These are phyloP conservation scores for Trypanosoma lewisi DNA, from an alignment of 208 protist genomes.

Conservation along the genomic window DNA sequence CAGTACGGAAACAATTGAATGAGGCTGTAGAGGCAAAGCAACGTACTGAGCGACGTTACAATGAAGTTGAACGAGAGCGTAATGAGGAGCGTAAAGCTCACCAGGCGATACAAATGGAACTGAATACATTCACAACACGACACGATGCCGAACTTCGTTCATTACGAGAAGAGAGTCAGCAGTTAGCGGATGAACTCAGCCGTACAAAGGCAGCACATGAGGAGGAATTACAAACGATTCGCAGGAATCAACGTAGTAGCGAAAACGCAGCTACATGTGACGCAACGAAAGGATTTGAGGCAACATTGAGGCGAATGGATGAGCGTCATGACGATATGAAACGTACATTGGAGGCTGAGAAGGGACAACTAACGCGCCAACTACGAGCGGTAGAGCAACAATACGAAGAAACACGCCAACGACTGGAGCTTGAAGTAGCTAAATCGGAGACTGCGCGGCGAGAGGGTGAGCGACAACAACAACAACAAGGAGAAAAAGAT, in stretches of 20 bases:
- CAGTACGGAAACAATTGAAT: conserved; percentile 30
- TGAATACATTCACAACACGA: conserved; percentile 24
- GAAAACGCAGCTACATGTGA: conserved; percentile 32
- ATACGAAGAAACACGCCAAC: conserved; percentile 24
- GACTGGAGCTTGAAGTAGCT: conserved; percentile 36
- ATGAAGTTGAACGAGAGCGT: conserved; percentile 39
- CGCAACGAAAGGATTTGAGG: conserved; percentile 34
- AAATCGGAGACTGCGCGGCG: conserved; percentile 35
- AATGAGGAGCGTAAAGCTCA: conserved; percentile 44
- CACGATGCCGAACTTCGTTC: conserved; percentile 44
- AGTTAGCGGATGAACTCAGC: conserved; percentile 29
- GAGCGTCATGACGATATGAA: conserved; percentile 49
- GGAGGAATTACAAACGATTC: conserved; percentile 46
- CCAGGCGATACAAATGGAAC: conserved; percentile 48
- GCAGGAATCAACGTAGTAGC: conserved; percentile 26
- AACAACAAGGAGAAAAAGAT: conserved; percentile 36
- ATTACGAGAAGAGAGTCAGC: conserved; percentile 38
- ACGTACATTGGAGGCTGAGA: conserved; percentile 33
- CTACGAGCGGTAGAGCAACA: conserved; percentile 41
- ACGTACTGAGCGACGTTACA: conserved; percentile 49
- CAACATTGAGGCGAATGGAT: conserved; percentile 19
- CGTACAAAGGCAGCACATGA: conserved; percentile 32
- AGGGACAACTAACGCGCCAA: conserved; percentile 32
- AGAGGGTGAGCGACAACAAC: conserved; percentile 32
- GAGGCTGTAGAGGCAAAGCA: conserved; percentile 44